Evolutionary conservation across 352 stramenopile species (phyloP).

Genomic region (Globisporangium solare): DNA sequence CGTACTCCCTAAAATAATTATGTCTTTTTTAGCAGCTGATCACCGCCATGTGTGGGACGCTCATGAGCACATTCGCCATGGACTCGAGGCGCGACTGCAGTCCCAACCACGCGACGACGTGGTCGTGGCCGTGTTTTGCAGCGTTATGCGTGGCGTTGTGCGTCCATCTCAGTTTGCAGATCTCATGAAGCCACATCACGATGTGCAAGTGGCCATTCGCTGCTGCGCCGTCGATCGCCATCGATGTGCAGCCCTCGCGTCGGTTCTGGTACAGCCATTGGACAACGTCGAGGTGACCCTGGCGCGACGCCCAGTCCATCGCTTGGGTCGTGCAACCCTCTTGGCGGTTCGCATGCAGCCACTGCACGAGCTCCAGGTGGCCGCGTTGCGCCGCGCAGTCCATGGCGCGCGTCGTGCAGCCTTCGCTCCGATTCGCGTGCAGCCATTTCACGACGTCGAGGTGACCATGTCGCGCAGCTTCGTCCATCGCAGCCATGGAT

Average conservation of each 20-base stretch:
- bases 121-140: background rate
- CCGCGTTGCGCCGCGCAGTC: background rate
- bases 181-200: constrained; percentile 3
- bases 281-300: background rate
- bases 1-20: too few relatives aligned
- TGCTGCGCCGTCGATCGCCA: constrained; percentile 1
- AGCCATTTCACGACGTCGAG: background rate
- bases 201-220: background rate
- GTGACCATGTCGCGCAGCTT: background rate
- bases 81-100: background rate
- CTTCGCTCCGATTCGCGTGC: background rate
- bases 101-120: background rate
- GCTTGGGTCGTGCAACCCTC: constrained; percentile 1
- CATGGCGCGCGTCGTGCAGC: constrained; percentile 1
- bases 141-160: background rate
- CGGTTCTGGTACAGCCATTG: background rate
- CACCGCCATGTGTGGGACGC: background rate
- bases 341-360: constrained; percentile 3
- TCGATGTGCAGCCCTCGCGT: background rate
- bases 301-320: background rate
- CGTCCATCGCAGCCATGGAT: background rate
- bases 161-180: background rate
- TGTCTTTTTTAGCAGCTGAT: background rate
- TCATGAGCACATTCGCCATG: background rate
- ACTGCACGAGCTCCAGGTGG: constrained; percentile 4